Base-by-base conservation (phyloP, 257 asterid species). In the Henckelia pumila region DNA sequence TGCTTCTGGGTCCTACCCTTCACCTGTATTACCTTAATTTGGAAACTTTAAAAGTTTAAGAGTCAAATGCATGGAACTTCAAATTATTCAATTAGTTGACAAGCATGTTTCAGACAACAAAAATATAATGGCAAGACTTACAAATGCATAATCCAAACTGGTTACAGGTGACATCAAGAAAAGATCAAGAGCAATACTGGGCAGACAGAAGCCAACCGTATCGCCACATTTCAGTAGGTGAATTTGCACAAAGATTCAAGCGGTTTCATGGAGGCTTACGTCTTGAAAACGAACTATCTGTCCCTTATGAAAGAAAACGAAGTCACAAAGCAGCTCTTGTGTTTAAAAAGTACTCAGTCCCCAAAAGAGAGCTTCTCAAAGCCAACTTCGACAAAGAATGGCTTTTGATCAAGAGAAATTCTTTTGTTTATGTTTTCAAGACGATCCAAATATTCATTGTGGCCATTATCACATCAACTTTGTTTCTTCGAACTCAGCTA, bases 161-260 rank as follows among this genome's bases (percentile, higher is more conserved):
- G 26, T 40, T 6, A 57, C 66, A 88, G 89, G 96, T 86, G 35
- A 84, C 88, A 7, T 88, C 96, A 61, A 86, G 76, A 71, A 84
- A 86, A 64, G 94, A 86, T 26, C 96, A 88, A 44, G 88, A 82
- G 68, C 87, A 88, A 35, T 88, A 88, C 62, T 88, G 96, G 96
- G 78, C 72, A 1, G 85, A 86, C 44, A 68, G 77, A 30, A 74
- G 50, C 55, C 72, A 50, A 21, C 79, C 87, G 11, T 84, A 88
- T 70, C 49, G 19, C 17, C 79, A 70, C 74, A 77, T 81, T 8
- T 16, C 88, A 0, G 92, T 88, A 2, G 20, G 56, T 7, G 88
- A 86, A 58, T 88, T 86, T 52, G 73, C 77, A 0, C 49, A 58
- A 19, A 17, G 61, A 13, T 86, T 84, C 79, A 83, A 82, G 66